Conservation (phyloP, 371 early-diverging fungal genomes). For the Apophysomyces variabilis region DNA sequence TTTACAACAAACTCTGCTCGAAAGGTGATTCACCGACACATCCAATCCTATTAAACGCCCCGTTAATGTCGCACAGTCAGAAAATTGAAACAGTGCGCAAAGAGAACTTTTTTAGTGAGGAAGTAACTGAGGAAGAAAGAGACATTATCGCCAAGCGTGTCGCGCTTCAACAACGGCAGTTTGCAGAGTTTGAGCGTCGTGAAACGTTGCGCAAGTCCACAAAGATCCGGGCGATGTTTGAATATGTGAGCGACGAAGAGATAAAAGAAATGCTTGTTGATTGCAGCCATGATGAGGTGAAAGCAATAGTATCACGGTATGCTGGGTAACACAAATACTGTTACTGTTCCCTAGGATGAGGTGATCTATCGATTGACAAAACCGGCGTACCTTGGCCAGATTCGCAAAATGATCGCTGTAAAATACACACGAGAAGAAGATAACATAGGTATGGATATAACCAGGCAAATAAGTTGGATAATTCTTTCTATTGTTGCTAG, state of each 20-base stretch:
- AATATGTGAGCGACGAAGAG: conserved; percentile 80
- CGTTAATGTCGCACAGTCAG: conserved; percentile 51
- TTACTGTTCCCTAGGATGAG: conserved; percentile 52
- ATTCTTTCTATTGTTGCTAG: conserved; percentile 5
- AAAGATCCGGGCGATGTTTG: conserved; percentile 73
- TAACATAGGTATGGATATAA: conserved; percentile 22
- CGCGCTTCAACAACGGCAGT: conserved; percentile 83
- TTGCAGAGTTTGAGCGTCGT: conserved; percentile 76
- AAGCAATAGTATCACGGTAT: neutral
- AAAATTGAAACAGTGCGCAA: conserved; percentile 82
- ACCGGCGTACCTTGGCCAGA: conserved; percentile 64
- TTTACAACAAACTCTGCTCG: neutral
- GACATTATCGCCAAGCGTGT: conserved; percentile 86
- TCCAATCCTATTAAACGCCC: neutral
- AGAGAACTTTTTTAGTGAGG: conserved; percentile 82
- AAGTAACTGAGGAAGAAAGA: conserved; percentile 83
- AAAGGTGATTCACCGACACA: neutral
- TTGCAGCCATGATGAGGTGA: conserved; percentile 76
- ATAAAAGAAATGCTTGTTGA: conserved; percentile 78
- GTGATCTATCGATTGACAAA: conserved; percentile 75
- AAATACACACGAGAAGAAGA: conserved; percentile 48
- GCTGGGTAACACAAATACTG: neutral
- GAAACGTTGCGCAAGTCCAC: conserved; percentile 72
- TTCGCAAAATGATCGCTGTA: conserved; percentile 73
- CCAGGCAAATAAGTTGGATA: neutral